These are phyloP conservation scores for Scalesia atractyloides DNA, from an alignment of 129 eudicot genomes.

Conservation along the genomic window DNA sequence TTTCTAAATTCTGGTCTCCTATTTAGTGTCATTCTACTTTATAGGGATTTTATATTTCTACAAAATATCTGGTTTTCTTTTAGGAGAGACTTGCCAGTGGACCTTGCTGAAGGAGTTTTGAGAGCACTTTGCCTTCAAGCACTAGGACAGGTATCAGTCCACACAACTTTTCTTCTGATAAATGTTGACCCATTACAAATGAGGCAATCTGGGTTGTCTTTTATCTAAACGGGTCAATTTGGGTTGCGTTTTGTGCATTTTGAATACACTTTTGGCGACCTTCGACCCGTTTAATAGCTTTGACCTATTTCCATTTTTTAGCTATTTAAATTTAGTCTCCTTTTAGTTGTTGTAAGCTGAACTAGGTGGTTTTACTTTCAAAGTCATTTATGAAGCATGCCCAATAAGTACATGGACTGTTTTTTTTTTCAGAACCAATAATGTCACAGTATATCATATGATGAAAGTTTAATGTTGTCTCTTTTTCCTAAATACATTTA, in stretches of 20 bases:
- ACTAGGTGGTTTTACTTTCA: not conserved
- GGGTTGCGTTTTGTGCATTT: slow-evolving; percentile 4
- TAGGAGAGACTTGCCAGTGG: slow-evolving; percentile 94
- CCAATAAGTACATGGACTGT: not conserved
- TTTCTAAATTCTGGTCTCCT: not conserved
- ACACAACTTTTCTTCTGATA: slow-evolving; percentile 15
- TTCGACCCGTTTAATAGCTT: not conserved
- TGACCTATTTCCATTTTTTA: not conserved
- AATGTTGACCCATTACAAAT: not conserved
- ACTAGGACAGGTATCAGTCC: slow-evolving; percentile 72
- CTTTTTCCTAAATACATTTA: not conserved
- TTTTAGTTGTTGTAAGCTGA: slow-evolving; percentile 2
- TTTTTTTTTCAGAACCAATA: not conserved
- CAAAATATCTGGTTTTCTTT: slow-evolving; percentile 17
- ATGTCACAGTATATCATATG: not conserved
- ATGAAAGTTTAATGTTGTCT: not conserved
- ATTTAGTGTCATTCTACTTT: slow-evolving; percentile 1
- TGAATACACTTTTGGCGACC: not conserved
- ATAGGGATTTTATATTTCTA: slow-evolving; percentile 12
- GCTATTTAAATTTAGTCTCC: not conserved
- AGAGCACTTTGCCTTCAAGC: slow-evolving; percentile 97
- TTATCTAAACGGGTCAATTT: not conserved
- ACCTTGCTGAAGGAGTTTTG: slow-evolving; percentile 91
- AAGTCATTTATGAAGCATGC: not conserved
- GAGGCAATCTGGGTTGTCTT: not conserved